These are phyloP conservation scores for Kuraishia hungarica DNA, from an alignment of 805 yeast genomes.

Conservation along the genomic window DNA sequence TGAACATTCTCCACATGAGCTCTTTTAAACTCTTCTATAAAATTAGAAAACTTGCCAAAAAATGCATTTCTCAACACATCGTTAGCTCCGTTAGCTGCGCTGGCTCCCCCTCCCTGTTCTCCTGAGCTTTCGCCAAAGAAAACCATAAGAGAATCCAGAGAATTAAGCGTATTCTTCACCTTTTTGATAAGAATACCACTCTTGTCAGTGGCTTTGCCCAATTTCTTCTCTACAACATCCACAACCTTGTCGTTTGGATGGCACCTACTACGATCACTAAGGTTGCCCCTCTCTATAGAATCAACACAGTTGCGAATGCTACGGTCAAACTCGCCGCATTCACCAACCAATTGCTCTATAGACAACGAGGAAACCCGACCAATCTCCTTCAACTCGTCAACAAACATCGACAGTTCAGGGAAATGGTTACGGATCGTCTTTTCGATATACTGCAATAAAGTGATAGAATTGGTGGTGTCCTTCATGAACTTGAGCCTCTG, in stretches of 20 bases:
- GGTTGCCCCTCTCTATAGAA: conserved; percentile 52
- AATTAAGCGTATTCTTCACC: conserved; percentile 38
- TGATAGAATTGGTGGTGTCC: conserved; percentile 58
- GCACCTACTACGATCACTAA: conserved; percentile 51
- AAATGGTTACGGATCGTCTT: conserved; percentile 55
- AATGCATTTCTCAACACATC: conserved; percentile 49
- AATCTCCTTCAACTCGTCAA: conserved; percentile 49
- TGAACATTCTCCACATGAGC: conserved; percentile 59
- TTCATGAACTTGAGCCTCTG: conserved; percentile 66
- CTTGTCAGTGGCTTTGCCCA: conserved; percentile 31
- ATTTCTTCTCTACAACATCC: conserved; percentile 40
- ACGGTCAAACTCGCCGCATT: conserved; percentile 45
- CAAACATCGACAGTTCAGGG: conserved; percentile 53
- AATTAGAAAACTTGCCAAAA: conserved; percentile 52
- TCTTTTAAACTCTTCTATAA: conserved; percentile 51
- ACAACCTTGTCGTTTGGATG: conserved; percentile 62
- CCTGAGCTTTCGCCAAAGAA: conserved; percentile 65
- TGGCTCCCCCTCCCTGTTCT: too few species aligned
- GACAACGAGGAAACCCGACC: conserved; percentile 50
- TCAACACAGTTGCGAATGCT: conserved; percentile 41
- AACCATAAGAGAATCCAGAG: conserved; percentile 50
- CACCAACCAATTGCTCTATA: conserved; percentile 52
- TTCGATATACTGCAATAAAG: conserved; percentile 71
- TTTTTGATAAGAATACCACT: conserved; percentile 43
- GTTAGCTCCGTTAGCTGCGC: too few species aligned